Evolutionary conservation across 2,329 filamentous ascomycete species (phyloP).

Genomic region (Incumbomyces delicatus): DNA sequence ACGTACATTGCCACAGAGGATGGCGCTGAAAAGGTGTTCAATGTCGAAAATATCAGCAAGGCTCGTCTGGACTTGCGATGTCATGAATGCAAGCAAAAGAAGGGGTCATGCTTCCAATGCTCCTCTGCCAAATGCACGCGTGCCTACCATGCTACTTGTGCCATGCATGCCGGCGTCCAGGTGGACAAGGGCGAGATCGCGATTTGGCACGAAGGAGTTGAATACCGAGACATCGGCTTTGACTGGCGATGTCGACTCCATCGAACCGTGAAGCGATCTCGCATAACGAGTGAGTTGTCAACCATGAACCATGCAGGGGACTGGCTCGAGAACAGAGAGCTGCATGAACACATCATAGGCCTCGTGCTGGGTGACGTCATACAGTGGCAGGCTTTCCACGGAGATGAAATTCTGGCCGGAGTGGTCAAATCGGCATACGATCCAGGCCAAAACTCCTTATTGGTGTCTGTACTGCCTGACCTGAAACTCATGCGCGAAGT

Average conservation of each 20-base stretch:
- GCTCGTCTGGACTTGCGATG: constrained; percentile 86
- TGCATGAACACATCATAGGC: constrained; percentile 53
- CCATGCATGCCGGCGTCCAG: constrained; percentile 81
- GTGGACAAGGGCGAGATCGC: constrained; percentile 79
- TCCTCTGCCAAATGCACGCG: constrained; percentile 88
- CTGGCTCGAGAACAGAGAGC: constrained; percentile 18
- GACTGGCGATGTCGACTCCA: constrained; percentile 95
- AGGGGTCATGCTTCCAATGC: constrained; percentile 94
- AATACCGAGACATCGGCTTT: constrained; percentile 85
- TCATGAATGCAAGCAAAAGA: constrained; percentile 85
- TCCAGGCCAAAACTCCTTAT: constrained; percentile 57
- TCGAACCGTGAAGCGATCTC: constrained; percentile 74
- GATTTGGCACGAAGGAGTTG: constrained; percentile 77
- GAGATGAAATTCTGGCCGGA: constrained; percentile 73
- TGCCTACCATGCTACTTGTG: constrained; percentile 91
- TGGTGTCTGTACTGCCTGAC: constrained; percentile 75
- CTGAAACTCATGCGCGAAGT: constrained; percentile 60
- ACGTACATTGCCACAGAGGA: constrained; percentile 70
- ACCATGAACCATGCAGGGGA: constrained; percentile 38
- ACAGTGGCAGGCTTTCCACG: constrained; percentile 74
- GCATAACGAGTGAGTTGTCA: constrained; percentile 56
- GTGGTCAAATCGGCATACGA: constrained; percentile 68
- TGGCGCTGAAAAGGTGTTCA: constrained; percentile 63
- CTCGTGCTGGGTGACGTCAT: constrained; percentile 67
- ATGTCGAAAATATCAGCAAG: constrained; percentile 72